phyloP scores from a whole-genome alignment of 2,329 filamentous ascomycete species.

The Trichoderma sp. region DNA sequence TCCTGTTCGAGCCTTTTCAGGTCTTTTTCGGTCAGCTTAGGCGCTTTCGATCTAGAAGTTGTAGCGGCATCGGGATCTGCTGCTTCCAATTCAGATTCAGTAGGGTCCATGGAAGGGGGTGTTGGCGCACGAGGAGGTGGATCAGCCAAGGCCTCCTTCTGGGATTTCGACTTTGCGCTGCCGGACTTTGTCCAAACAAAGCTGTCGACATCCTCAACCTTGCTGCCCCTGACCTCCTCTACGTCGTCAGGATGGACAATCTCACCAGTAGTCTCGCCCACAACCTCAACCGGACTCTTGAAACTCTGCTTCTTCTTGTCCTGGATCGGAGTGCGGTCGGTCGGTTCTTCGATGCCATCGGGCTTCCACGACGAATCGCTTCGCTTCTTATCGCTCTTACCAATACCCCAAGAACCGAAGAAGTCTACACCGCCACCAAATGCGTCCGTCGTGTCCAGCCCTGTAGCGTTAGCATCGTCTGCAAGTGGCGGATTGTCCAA shows the following conservation, averaged over 20 bases:
- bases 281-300: constrained; percentile 53
- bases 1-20: constrained; percentile 54
- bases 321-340: constrained; percentile 44
- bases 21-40: constrained; percentile 53
- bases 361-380: constrained; percentile 42
- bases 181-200: constrained; percentile 48
- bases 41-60: constrained; percentile 47
- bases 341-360: constrained; percentile 47
- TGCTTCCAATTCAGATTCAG: constrained; percentile 41
- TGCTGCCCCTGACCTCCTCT: constrained; percentile 46
- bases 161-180: constrained; percentile 49
- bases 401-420: constrained; percentile 58
- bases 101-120: constrained; percentile 50
- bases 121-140: constrained; percentile 52
- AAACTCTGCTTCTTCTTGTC: constrained; percentile 50
- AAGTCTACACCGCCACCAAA: constrained; percentile 50
- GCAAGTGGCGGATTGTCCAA: constrained; percentile 30
- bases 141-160: constrained; percentile 43
- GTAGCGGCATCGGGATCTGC: constrained; percentile 41
- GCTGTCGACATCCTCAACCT: constrained; percentile 45
- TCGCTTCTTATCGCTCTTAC: constrained; percentile 52
- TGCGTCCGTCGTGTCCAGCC: constrained; percentile 36
- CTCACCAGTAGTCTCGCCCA: constrained; percentile 49
- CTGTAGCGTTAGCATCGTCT: constrained; percentile 34
- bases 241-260: constrained; percentile 50